A percentile compares a stretch with the other conserved stretches of the same genome.
Evolutionary conservation across 2,329 filamentous ascomycete species (phyloP).

Genomic region (Aspergillus aculeatinus): DNA sequence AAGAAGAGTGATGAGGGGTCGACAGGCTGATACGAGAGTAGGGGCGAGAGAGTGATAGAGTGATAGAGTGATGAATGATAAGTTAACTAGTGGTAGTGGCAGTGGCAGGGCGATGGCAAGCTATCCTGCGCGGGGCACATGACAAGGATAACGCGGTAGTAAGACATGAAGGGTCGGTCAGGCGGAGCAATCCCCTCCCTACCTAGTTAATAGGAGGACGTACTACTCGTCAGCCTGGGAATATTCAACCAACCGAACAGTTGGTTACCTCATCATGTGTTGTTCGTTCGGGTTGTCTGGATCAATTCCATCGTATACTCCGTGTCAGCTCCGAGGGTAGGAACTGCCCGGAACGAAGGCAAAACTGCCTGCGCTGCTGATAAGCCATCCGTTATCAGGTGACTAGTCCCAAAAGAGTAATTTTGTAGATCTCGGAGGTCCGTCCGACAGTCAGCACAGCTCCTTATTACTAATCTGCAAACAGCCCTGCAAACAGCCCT

Average conservation of each 20-base stretch:
- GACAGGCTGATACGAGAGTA: too few relatives aligned
- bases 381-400: conserved; percentile 6
- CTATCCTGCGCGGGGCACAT: conserved; percentile 20
- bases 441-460: too few relatives aligned
- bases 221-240: too few relatives aligned
- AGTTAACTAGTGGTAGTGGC: too few relatives aligned
- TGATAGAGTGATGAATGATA: too few relatives aligned
- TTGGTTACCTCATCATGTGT: conserved; percentile 14
- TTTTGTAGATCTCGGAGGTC: too few relatives aligned
- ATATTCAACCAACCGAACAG: too few relatives aligned
- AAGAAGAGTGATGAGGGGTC: not conserved
- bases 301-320: not conserved
- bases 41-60: too few relatives aligned
- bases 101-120: not conserved
- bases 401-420: not conserved
- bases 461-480: too few relatives aligned
- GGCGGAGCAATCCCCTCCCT: not conserved
- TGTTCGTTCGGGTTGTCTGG: not conserved
- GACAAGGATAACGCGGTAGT: conserved; percentile 11
- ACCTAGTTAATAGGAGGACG: too few relatives aligned
- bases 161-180: not conserved
- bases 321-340: not conserved
- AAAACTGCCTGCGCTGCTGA: not conserved
- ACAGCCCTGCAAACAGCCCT: too few relatives aligned
- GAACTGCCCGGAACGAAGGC: not conserved